Conservation (phyloP, 2,329 filamentous ascomycete genomes). For the Ophiostoma ips region DNA sequence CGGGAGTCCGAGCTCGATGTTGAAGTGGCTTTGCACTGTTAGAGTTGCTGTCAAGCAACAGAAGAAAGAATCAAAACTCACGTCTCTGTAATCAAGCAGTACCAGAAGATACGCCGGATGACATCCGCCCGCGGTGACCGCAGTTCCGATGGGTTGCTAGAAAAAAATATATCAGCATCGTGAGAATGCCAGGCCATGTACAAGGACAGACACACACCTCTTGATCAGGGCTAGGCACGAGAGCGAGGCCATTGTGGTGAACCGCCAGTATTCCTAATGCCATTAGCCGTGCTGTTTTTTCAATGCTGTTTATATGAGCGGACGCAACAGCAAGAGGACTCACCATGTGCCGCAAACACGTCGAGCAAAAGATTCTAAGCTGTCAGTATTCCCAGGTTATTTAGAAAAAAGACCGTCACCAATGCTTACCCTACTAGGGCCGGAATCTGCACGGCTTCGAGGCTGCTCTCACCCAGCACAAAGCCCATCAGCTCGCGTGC, state of each 20-base stretch:
- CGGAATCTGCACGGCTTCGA: conserved; percentile 46
- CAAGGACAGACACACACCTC: conserved; percentile 26
- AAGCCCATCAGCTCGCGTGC: conserved; percentile 46
- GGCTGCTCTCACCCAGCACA: conserved; percentile 36
- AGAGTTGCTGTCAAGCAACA: not conserved
- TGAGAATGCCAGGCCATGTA: no score
- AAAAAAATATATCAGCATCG: not conserved
- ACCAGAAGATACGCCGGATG: conserved; percentile 42
- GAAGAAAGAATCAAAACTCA: conserved; percentile 17
- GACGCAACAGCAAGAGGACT: not conserved
- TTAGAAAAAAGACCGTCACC: not conserved
- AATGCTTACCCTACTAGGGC: conserved; percentile 40
- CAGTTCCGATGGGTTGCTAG: conserved; percentile 30
- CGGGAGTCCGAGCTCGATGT: conserved; percentile 45
- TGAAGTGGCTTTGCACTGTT: conserved; percentile 20
- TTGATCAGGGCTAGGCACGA: conserved; percentile 42
- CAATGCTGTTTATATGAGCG: no score
- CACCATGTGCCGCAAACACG: conserved; percentile 37
- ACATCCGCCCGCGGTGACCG: conserved; percentile 33
- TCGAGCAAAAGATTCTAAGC: conserved; percentile 37
- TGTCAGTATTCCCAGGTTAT: not conserved
- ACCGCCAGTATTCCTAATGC: conserved; percentile 47
- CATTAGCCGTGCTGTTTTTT: not conserved
- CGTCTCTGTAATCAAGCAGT: conserved; percentile 42
- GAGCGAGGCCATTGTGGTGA: conserved; percentile 39